A percentile compares a stretch with the other conserved stretches of the same genome.
Evolutionary conservation across 2,329 filamentous ascomycete species (phyloP).

Genomic region (Aspergillus sp.): DNA sequence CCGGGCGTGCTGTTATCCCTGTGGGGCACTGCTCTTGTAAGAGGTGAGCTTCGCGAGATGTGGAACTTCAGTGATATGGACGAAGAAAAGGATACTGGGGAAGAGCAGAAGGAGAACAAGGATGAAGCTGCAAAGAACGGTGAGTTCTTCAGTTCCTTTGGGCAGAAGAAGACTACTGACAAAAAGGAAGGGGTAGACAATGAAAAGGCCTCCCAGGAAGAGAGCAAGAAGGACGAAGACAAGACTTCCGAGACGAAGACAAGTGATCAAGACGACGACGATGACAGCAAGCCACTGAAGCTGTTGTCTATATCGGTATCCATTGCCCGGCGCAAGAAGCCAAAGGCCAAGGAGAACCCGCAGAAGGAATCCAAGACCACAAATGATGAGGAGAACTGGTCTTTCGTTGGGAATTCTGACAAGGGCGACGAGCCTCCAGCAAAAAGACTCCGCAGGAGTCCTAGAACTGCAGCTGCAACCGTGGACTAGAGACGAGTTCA

Average conservation of each 20-base stretch:
- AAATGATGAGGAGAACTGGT: slow-evolving; percentile 17
- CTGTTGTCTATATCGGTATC: slow-evolving; percentile 35
- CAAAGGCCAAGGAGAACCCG: neutral
- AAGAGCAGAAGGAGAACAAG: slow-evolving; percentile 40
- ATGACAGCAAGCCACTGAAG: slow-evolving; percentile 18
- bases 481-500: neutral
- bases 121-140: slow-evolving; percentile 29
- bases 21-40: slow-evolving; percentile 69
- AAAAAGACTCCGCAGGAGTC: slow-evolving; percentile 35
- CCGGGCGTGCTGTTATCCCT: slow-evolving; percentile 74
- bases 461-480: slow-evolving; percentile 14
- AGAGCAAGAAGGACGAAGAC: slow-evolving; percentile 1
- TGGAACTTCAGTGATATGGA: slow-evolving; percentile 75
- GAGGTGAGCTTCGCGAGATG: slow-evolving; percentile 72
- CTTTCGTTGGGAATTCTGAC: slow-evolving; percentile 18
- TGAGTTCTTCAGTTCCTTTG: slow-evolving; percentile 27
- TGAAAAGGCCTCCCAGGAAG: neutral
- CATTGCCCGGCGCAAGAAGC: slow-evolving; percentile 22
- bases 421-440: slow-evolving; percentile 30
- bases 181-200: slow-evolving; percentile 7
- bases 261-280: slow-evolving; percentile 3
- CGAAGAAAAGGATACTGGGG: slow-evolving; percentile 29
- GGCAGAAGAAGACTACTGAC: slow-evolving; percentile 11
- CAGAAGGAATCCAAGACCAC: slow-evolving; percentile 1
- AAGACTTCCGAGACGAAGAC: slow-evolving; percentile 13